Percentiles rank a stretch among this genome's conserved stretches.
These are phyloP conservation scores for Dryadomyces quercus-mongolicae DNA, from an alignment of 2,329 filamentous ascomycete genomes.

Conservation along the genomic window DNA sequence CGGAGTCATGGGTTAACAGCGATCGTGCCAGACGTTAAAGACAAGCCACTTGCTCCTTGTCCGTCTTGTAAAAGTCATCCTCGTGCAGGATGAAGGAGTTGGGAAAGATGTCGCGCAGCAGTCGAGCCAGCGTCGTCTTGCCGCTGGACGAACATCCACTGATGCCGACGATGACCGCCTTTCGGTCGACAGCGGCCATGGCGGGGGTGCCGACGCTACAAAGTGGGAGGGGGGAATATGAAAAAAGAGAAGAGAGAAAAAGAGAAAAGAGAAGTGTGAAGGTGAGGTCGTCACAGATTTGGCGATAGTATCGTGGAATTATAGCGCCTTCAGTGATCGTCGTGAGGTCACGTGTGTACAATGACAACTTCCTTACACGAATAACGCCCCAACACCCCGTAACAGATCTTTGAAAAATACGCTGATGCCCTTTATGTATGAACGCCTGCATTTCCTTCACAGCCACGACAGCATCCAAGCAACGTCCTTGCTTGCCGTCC, in stretches of 20 bases:
- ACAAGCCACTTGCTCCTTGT: slow-evolving; percentile 47
- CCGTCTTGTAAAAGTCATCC: slow-evolving; percentile 88
- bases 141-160: slow-evolving; percentile 87
- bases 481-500: too few species aligned
- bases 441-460: too few species aligned
- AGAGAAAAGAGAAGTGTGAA: background rate
- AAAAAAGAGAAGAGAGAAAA: background rate
- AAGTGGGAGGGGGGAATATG: background rate
- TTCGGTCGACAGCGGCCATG: slow-evolving; percentile 19
- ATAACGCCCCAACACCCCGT: too few species aligned
- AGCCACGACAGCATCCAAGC: too few species aligned
- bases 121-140: slow-evolving; percentile 83
- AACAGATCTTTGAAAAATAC: too few species aligned
- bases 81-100: slow-evolving; percentile 76
- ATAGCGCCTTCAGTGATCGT: too few species aligned
- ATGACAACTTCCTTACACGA: too few species aligned
- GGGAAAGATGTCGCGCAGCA: slow-evolving; percentile 73
- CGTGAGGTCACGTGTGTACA: too few species aligned
- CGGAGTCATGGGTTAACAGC: background rate
- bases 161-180: slow-evolving; percentile 60
- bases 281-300: too few species aligned
- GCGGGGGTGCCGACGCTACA: background rate
- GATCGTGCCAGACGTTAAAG: background rate
- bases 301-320: too few species aligned
- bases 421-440: too few species aligned